Percentiles rank a stretch among this genome's conserved stretches.
Evolutionary conservation across 495 filamentous ascomycete genomes (phyloP).

Genomic region (Podospora anserina): DNA sequence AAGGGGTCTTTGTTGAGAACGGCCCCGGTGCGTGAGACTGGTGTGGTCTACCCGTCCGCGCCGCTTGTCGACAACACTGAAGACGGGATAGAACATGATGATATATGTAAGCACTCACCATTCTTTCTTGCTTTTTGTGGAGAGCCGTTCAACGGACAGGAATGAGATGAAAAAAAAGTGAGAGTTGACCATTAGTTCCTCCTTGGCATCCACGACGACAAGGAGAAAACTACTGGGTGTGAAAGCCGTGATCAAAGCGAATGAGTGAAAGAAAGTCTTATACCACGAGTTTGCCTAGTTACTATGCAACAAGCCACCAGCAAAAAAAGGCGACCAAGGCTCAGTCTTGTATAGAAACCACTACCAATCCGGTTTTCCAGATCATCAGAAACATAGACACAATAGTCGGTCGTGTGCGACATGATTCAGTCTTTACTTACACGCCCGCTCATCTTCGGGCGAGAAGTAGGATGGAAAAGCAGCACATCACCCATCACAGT

Average conservation of each 20-base stretch:
- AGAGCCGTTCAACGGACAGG: not conserved
- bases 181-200: not conserved
- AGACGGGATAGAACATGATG: not conserved
- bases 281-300: not conserved
- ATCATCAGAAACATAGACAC: slow-evolving; percentile 3
- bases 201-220: not conserved
- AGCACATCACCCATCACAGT: not conserved
- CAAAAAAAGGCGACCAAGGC: slow-evolving; percentile 6
- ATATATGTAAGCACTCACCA: not conserved
- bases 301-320: slow-evolving; percentile 13
- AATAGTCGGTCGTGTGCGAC: slow-evolving; percentile 17
- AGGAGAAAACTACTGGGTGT: not conserved
- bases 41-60: not conserved
- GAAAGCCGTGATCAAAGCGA: not conserved
- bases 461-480: not conserved
- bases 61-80: not conserved
- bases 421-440: slow-evolving; percentile 15
- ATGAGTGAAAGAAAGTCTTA: not conserved
- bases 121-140: not conserved
- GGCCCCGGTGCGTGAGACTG: not conserved
- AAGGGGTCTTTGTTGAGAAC: not conserved
- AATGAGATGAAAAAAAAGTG: not conserved
- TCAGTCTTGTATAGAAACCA: not conserved
- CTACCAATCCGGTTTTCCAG: not conserved
- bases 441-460: slow-evolving; percentile 5